These are phyloP conservation scores for Stagonosporopsis vannaccii DNA, from an alignment of 2,329 filamentous ascomycete genomes.

Conservation along the genomic window DNA sequence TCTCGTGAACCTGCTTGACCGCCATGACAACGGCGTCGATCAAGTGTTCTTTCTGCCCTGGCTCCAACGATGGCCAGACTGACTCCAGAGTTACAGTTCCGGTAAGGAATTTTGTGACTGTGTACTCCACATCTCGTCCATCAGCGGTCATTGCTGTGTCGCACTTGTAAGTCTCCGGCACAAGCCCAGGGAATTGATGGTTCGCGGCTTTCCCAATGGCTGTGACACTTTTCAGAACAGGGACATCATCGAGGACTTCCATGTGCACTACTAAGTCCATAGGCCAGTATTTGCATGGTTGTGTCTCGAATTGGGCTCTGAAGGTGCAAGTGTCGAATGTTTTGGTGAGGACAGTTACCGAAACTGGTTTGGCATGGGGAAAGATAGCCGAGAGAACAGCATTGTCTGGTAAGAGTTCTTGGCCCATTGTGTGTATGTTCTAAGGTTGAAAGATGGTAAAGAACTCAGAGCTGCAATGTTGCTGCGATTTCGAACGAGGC, in stretches of 20 bases:
- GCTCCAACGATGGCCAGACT: constrained; percentile 4
- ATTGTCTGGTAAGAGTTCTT: constrained; percentile 14
- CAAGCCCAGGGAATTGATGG: constrained; percentile 13
- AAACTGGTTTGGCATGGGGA: constrained; percentile 5
- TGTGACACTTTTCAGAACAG: constrained; percentile 11
- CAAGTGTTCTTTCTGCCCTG: constrained; percentile 8
- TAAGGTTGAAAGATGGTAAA: neutral
- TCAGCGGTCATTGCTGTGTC: constrained; percentile 9
- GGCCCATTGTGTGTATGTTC: constrained; percentile 10
- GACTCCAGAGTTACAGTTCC: constrained; percentile 11
- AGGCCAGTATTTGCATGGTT: constrained; percentile 9
- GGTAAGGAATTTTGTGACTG: constrained; percentile 9
- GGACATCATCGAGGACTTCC: constrained; percentile 5
- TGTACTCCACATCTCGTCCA: constrained; percentile 13
- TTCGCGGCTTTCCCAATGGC: constrained; percentile 13
- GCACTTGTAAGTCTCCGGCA: constrained; percentile 10
- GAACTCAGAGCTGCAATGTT: neutral
- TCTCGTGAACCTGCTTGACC: constrained; percentile 6
- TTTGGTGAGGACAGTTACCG: constrained; percentile 9
- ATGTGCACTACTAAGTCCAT: constrained; percentile 12
- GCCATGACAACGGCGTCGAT: constrained; percentile 11
- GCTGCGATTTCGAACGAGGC: neutral
- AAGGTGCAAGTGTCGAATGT: constrained; percentile 13
- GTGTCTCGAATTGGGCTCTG: constrained; percentile 13
- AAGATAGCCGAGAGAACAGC: constrained; percentile 15